A percentile compares a stretch with the other conserved stretches of the same genome.
Evolutionary conservation across 495 filamentous ascomycete species (phyloP).

Genomic region (Elaphomyces granulatus): DNA sequence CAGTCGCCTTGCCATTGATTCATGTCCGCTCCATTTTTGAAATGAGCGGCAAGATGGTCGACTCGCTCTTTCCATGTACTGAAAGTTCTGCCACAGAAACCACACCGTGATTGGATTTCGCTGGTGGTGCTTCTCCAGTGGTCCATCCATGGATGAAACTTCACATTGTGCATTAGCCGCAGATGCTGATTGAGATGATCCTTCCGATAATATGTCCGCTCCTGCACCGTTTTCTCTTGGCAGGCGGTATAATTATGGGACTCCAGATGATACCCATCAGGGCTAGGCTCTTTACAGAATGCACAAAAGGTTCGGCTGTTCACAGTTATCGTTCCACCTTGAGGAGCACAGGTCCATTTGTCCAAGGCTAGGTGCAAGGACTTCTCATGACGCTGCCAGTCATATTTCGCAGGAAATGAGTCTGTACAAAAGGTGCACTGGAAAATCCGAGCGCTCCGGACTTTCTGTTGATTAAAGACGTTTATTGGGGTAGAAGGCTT

Average conservation of each 20-base stretch:
- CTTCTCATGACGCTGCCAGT: slow-evolving; percentile 87
- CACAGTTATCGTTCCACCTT: slow-evolving; percentile 27
- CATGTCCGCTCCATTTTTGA: slow-evolving; percentile 59
- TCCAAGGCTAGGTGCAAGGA: slow-evolving; percentile 71
- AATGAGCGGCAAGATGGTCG: slow-evolving; percentile 60
- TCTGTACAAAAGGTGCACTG: slow-evolving; percentile 92
- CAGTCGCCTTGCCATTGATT: slow-evolving; percentile 67
- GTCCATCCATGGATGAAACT: slow-evolving; percentile 58
- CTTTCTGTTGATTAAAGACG: slow-evolving; percentile 28
- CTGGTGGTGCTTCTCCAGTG: slow-evolving; percentile 60
- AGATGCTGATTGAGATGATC: slow-evolving; percentile 81
- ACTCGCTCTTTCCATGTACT: slow-evolving; percentile 59
- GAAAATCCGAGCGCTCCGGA: slow-evolving; percentile 38
- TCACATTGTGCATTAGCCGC: slow-evolving; percentile 61
- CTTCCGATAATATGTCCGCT: slow-evolving; percentile 76
- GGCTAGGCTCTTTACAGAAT: slow-evolving; percentile 56
- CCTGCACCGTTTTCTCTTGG: slow-evolving; percentile 53
- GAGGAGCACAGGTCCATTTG: slow-evolving; percentile 72
- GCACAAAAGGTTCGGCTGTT: slow-evolving; percentile 41
- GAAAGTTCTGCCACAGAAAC: slow-evolving; percentile 52
- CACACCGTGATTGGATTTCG: slow-evolving; percentile 57
- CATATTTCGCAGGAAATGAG: slow-evolving; percentile 76
- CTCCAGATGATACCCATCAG: slow-evolving; percentile 55
- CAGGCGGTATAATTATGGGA: slow-evolving; percentile 61
- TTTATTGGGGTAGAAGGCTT: slow-evolving; percentile 35